Conservation (phyloP, 2,329 filamentous ascomycete species). For the Xylariaceae sp. region DNA sequence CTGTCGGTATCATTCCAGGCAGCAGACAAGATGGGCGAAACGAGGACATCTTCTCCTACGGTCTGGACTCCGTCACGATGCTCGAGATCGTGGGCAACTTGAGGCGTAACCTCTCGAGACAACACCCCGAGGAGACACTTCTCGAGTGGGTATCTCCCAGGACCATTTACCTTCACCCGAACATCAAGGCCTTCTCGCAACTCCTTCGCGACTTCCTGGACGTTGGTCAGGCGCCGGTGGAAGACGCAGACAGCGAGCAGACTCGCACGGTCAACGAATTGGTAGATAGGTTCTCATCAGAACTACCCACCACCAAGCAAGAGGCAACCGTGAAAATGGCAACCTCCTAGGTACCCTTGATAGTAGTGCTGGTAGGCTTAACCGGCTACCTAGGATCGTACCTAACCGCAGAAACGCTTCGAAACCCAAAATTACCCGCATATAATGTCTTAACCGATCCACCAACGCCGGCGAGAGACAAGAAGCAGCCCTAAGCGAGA, state of each 20-base stretch:
- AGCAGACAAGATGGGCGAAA: too few relatives aligned
- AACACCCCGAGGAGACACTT: neutral
- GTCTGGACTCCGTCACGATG: slow-evolving; percentile 10
- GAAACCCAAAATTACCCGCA: slow-evolving; percentile 14
- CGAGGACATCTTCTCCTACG: slow-evolving; percentile 18
- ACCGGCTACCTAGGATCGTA: slow-evolving; percentile 29
- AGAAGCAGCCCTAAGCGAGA: neutral
- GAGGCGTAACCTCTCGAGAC: neutral
- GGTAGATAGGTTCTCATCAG: too few relatives aligned
- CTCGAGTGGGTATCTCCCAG: slow-evolving; percentile 29
- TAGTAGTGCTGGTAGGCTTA: slow-evolving; percentile 27
- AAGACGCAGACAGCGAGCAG: too few relatives aligned
- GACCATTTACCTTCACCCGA: slow-evolving; percentile 26
- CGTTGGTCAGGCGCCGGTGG: too few relatives aligned
- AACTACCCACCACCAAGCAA: too few relatives aligned
- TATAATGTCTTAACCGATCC: slow-evolving; percentile 30
- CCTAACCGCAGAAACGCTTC: neutral
- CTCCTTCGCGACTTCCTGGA: slow-evolving; percentile 23
- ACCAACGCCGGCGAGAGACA: slow-evolving; percentile 22
- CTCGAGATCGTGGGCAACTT: neutral
- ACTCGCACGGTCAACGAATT: too few relatives aligned
- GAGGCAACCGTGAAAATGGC: too few relatives aligned
- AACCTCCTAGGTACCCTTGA: too few relatives aligned
- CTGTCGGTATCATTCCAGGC: too few relatives aligned
- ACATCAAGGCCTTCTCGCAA: slow-evolving; percentile 13